Evolutionary conservation across 2,329 filamentous ascomycete genomes (phyloP), one percentile per base, ranked within the genome.

Genomic region (Aspergillus uvarum): DNA sequence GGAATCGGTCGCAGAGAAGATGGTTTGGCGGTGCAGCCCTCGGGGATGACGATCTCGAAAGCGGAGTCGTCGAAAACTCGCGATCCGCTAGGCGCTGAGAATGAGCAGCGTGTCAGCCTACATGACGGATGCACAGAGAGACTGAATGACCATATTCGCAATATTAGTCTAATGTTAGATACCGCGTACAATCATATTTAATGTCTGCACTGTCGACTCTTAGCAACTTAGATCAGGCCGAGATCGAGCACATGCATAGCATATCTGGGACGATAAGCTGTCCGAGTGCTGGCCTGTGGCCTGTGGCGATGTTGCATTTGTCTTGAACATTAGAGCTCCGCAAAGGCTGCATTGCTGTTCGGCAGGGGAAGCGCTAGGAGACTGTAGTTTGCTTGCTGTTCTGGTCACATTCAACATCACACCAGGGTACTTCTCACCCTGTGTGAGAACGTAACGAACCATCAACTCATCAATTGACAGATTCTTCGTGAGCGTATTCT

Each of bases 351-450:
- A 96, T 51, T 68, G 67, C 24, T 66, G 66, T 14, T 70, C 72
- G 49, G 65, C 71, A 21, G 68, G 70, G 7, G 72, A 74, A 1
- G 63, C 65, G 51, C 67, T 67, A 22, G 78, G 67, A 0, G 79
- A 72, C 50, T 87, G 81, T 47, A 98, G 82, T 76, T 96, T 96
- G 54, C 87, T 88, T n/a, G 90, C 89, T 35, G 94, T 99, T 63
- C 92, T 87, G 5, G 97, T 94, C 10, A 99, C 95, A 73, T 99
- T 99, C 32, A 93, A 89, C 66, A 99, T 93, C 58, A 98, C 92
- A 58, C 90, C 91, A 3, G 93, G 91, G 70, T 96, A 97, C 60
- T 89, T 89, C 65, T 87, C 85, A 72, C 96, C 93, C 16, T 96
- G 91, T 47, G 87, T 89, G 65, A 87, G 85, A 70, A 99, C 96